Conservation (phyloP, 2,329 filamentous ascomycete genomes). For the Fusarium sp. region DNA sequence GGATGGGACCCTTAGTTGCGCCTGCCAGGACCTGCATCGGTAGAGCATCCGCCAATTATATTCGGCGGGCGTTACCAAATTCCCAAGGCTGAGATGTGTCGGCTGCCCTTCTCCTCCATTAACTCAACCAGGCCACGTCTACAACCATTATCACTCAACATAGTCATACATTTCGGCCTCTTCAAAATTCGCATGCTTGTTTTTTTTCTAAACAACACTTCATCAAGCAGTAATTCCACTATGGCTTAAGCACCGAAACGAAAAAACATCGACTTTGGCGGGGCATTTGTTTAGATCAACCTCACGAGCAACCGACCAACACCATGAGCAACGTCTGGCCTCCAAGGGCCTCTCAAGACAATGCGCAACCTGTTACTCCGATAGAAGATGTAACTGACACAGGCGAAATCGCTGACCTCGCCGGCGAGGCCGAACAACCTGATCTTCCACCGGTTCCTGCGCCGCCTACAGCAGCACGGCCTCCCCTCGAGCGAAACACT, state of each 20-base stretch:
- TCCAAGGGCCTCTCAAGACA: constrained; percentile 50
- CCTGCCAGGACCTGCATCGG: neutral
- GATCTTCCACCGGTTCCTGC: constrained; percentile 50
- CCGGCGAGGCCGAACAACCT: constrained; percentile 49
- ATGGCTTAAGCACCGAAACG: constrained; percentile 28
- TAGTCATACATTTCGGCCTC: constrained; percentile 8
- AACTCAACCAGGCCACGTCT: constrained; percentile 21
- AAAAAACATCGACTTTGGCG: constrained; percentile 34
- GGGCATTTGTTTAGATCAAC: constrained; percentile 38
- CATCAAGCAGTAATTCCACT: constrained; percentile 4
- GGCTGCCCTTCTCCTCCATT: neutral
- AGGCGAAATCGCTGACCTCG: constrained; percentile 47
- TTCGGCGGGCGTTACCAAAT: constrained; percentile 19
- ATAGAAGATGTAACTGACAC: constrained; percentile 55
- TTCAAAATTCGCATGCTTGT: neutral
- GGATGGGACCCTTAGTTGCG: neutral
- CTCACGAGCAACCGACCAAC: constrained; percentile 24
- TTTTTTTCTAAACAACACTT: neutral
- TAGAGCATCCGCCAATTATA: constrained; percentile 36
- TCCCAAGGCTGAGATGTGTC: constrained; percentile 27
- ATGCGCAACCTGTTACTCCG: constrained; percentile 39
- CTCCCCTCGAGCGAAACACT: constrained; percentile 44
- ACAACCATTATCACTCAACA: constrained; percentile 15
- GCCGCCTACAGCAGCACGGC: constrained; percentile 37
- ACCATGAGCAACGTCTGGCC: constrained; percentile 59